Conservation (phyloP, 108 stramenopile species). For the Skeletonema menzelii region DNA sequence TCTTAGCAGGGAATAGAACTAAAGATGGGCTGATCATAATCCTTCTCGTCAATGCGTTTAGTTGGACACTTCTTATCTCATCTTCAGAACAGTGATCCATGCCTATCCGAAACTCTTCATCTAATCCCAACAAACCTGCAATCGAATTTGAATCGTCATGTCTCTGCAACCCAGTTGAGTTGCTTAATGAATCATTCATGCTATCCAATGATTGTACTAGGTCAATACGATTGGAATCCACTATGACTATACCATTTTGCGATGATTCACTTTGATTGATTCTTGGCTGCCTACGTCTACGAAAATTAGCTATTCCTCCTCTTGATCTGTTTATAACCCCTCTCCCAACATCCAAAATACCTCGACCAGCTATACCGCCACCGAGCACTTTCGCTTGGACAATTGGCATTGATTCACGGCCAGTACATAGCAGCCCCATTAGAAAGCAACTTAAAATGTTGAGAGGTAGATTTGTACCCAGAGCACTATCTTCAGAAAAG, state of each 20-base stretch:
- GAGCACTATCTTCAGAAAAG: slow-evolving; percentile 61
- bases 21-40: slow-evolving; percentile 73
- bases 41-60: slow-evolving; percentile 70
- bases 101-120: slow-evolving; percentile 42
- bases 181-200: neutral
- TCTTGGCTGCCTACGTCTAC: neutral
- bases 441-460: slow-evolving; percentile 79
- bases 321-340: slow-evolving; percentile 33
- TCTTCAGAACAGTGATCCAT: slow-evolving; percentile 26
- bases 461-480: slow-evolving; percentile 77
- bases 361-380: slow-evolving; percentile 33
- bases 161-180: neutral
- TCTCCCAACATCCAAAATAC: slow-evolving; percentile 36
- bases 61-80: slow-evolving; percentile 77
- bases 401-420: slow-evolving; percentile 44
- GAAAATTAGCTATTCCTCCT: slow-evolving; percentile 11
- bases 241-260: neutral
- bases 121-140: slow-evolving; percentile 36
- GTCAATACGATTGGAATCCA: neutral
- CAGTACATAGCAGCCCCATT: slow-evolving; percentile 76
- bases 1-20: slow-evolving; percentile 73
- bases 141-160: slow-evolving; percentile 24
- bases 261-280: neutral
- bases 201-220: neutral
- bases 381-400: slow-evolving; percentile 34